phyloP scores from a whole-genome alignment of 352 stramenopile species.

The Pythium dissotocum region DNA sequence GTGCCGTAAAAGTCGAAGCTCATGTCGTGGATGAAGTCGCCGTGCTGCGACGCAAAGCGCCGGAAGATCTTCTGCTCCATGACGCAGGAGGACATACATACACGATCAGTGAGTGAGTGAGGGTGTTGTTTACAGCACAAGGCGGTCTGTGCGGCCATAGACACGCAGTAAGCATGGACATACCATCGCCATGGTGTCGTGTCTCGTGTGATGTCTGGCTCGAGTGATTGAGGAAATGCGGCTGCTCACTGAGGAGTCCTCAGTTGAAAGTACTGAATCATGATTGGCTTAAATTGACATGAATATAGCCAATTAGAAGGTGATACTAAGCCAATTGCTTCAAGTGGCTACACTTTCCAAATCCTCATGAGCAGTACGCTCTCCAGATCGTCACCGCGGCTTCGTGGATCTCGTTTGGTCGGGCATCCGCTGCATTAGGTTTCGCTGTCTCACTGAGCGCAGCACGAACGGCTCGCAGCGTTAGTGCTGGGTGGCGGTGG shows the following conservation, averaged over 20 bases:
- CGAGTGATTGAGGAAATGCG: neutral
- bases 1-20: conserved; percentile 93
- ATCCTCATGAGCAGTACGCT: neutral
- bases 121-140: neutral
- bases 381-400: conserved; percentile 7
- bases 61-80: conserved; percentile 68
- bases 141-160: neutral
- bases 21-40: conserved; percentile 92
- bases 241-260: neutral
- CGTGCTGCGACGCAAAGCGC: conserved; percentile 85
- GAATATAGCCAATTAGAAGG: neutral
- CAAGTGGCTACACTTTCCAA: neutral
- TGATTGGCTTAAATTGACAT: neutral
- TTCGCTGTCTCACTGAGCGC: conserved; percentile 11
- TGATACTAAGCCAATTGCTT: neutral
- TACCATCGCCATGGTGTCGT: conserved; percentile 18
- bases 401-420: neutral
- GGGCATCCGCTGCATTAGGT: too few species aligned
- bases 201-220: neutral
- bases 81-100: conserved; percentile 1
- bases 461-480: conserved; percentile 34
- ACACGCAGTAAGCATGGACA: neutral
- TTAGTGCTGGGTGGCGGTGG: conserved; percentile 39
- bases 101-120: neutral
- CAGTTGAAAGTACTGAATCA: neutral